phyloP scores from a whole-genome alignment of 176 grass and related monocot species.

The Cenchrus americanus region DNA sequence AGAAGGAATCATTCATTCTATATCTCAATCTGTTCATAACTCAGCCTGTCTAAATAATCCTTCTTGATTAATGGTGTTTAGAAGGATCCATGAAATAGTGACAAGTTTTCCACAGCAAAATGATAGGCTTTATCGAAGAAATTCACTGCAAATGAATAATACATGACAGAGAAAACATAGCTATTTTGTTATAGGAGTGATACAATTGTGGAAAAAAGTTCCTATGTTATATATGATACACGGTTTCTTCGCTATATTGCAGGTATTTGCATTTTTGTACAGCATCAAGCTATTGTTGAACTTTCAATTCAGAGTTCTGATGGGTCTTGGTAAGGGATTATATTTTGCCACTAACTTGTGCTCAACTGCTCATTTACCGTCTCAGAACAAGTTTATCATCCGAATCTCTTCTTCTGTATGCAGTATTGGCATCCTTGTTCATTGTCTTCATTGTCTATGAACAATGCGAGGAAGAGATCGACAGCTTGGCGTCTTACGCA shows the following conservation, averaged over 20 bases:
- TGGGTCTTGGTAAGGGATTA: slow-evolving; percentile 68
- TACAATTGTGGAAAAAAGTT: slow-evolving; percentile 20
- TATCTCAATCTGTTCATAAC: slow-evolving; percentile 24
- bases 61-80: slow-evolving; percentile 22
- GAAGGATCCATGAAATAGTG: background rate
- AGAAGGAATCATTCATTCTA: background rate
- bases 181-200: background rate
- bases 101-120: slow-evolving; percentile 16
- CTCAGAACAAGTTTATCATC: slow-evolving; percentile 13
- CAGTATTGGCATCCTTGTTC: slow-evolving; percentile 77
- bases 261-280: slow-evolving; percentile 68
- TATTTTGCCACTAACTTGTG: slow-evolving; percentile 24
- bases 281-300: slow-evolving; percentile 65
- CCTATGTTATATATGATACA: slow-evolving; percentile 37
- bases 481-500: slow-evolving; percentile 51
- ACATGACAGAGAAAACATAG: background rate
- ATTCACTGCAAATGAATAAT: slow-evolving; percentile 1
- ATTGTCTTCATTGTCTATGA: slow-evolving; percentile 95
- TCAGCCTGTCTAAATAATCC: background rate
- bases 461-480: slow-evolving; percentile 85
- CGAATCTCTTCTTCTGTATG: slow-evolving; percentile 19
- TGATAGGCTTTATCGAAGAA: slow-evolving; percentile 17
- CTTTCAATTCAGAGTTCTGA: slow-evolving; percentile 63
- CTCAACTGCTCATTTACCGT: slow-evolving; percentile 21
- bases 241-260: slow-evolving; percentile 47